These are phyloP conservation scores for Cryptosporidium xiaoi DNA, from an alignment of 169 alveolate species.

Conservation along the genomic window DNA sequence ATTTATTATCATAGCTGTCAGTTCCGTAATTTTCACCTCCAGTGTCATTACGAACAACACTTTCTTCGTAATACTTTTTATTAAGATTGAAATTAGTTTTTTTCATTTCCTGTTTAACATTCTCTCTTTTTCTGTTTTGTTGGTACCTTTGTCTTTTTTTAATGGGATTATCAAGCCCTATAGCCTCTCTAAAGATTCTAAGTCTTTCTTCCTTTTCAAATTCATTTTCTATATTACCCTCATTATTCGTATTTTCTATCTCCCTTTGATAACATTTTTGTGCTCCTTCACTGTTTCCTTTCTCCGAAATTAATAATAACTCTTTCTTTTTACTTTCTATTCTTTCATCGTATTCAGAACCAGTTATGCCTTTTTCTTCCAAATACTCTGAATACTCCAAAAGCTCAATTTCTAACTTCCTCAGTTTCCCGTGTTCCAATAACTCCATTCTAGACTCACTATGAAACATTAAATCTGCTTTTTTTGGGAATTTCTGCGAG, in stretches of 20 bases:
- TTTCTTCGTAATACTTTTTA: too few species aligned
- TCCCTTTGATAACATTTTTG: conserved; percentile 73
- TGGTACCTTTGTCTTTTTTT: conserved; percentile 4
- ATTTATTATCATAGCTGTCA: too few species aligned
- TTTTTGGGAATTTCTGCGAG: background rate
- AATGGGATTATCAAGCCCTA: conserved; percentile 18
- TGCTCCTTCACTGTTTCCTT: conserved; percentile 56
- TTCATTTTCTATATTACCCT: background rate
- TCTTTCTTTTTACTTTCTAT: conserved; percentile 22
- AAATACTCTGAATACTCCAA: conserved; percentile 63
- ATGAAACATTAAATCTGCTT: too few species aligned
- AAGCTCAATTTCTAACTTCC: conserved; percentile 84
- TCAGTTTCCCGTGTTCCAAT: conserved; percentile 84
- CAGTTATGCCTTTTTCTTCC: conserved; percentile 37
- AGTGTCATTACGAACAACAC: too few species aligned
- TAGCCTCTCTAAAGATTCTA: conserved; percentile 74
- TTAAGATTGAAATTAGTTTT: background rate
- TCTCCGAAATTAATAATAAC: background rate
- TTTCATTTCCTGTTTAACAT: background rate
- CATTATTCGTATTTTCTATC: background rate
- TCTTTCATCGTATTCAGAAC: conserved; percentile 29
- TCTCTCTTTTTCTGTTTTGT: background rate
- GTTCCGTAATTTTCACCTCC: too few species aligned
- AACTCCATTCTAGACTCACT: conserved; percentile 63
- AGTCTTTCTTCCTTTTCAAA: conserved; percentile 76